phyloP scores from a whole-genome alignment of 768 basidiomycete genomes.

The Amanita subjunquillea region DNA sequence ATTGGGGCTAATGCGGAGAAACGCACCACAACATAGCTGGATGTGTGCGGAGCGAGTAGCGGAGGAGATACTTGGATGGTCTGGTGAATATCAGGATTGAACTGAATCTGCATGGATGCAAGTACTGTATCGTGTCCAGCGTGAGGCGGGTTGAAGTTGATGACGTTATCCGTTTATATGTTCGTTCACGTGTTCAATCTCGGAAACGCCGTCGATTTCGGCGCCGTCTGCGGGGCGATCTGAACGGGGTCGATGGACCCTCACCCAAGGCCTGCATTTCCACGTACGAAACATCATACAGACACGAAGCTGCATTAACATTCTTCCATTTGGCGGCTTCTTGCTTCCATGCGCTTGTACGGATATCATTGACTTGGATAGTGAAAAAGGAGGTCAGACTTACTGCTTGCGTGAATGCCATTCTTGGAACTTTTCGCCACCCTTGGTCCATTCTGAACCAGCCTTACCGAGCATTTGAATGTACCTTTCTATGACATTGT shows the following conservation, averaged over 20 bases:
- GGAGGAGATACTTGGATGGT: conserved; percentile 14
- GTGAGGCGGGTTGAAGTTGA: not conserved
- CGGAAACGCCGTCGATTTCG: not conserved
- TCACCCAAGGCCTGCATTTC: not conserved
- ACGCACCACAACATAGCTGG: conserved; percentile 16
- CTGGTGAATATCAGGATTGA: conserved; percentile 28
- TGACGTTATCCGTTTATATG: conserved; percentile 11
- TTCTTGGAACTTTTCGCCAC: conserved; percentile 36
- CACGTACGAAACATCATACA: not conserved
- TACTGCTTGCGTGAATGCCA: conserved; percentile 49
- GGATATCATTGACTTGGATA: not conserved
- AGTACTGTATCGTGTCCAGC: not conserved
- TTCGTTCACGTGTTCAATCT: not conserved
- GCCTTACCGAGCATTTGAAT: conserved; percentile 34
- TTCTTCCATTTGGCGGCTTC: not conserved
- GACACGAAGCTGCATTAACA: not conserved
- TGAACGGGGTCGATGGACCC: not conserved
- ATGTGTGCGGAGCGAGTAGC: conserved; percentile 10
- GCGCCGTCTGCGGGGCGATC: not conserved
- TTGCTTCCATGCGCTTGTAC: conserved; percentile 1
- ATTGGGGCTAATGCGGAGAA: conserved; percentile 25
- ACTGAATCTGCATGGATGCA: conserved; percentile 23
- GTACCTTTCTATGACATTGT: conserved; percentile 51
- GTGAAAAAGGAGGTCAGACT: conserved; percentile 10
- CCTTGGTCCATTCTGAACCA: conserved; percentile 44